Conservation (phyloP, 805 yeast species). For the Starmerella sirachaensis region DNA sequence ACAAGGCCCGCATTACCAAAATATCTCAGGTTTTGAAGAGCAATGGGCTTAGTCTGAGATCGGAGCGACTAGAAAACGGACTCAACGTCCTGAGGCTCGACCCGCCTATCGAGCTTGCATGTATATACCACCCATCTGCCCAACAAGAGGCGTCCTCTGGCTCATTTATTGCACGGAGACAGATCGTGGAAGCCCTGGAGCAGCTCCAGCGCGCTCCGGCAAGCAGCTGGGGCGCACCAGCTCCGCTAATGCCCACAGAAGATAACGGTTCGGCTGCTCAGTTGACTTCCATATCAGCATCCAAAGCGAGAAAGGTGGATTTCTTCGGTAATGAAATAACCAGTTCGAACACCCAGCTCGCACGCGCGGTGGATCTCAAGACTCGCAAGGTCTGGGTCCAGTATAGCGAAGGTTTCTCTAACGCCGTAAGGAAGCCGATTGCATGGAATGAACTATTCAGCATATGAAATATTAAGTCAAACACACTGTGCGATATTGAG, state of each 20-base stretch:
- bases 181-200: conserved; percentile 5
- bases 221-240: background rate
- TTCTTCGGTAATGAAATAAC: conserved; percentile 17
- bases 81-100: conserved; percentile 24
- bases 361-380: background rate
- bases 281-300: background rate
- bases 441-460: conserved; percentile 51
- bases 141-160: conserved; percentile 6
- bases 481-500: too few relatives aligned
- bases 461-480: background rate
- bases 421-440: conserved; percentile 76
- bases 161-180: conserved; percentile 11
- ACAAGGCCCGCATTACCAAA: conserved; percentile 15
- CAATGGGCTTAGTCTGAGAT: conserved; percentile 18
- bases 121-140: conserved; percentile 11
- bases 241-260: too few relatives aligned
- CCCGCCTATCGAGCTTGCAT: conserved; percentile 28
- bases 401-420: conserved; percentile 81
- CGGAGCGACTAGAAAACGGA: conserved; percentile 26
- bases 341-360: conserved; percentile 9
- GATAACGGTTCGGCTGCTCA: too few relatives aligned
- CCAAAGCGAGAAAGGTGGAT: conserved; percentile 9
- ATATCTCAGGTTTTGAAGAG: conserved; percentile 22
- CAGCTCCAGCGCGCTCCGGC: conserved; percentile 4
- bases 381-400: conserved; percentile 58